Percentiles rank a stretch among this genome's conserved stretches.
Evolutionary conservation across 2,329 filamentous ascomycete species (phyloP).

Genomic region (Pseudocercospora fuligena): DNA sequence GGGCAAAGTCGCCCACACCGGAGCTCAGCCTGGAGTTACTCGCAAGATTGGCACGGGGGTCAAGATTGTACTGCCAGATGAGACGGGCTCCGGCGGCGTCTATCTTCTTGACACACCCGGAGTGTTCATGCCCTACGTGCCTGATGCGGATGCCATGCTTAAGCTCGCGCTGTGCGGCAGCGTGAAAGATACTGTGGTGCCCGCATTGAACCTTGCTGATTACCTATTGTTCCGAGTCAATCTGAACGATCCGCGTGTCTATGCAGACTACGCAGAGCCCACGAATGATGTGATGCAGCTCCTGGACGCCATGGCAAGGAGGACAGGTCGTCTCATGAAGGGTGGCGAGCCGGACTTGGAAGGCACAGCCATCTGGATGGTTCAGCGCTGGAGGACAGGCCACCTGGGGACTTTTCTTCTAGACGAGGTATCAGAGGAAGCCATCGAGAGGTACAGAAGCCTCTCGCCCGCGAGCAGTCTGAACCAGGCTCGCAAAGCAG

Average conservation of each 20-base stretch:
- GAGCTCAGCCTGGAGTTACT: conserved; percentile 86
- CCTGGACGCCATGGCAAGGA: conserved; percentile 70
- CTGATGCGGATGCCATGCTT: conserved; percentile 84
- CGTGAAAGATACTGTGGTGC: conserved; percentile 86
- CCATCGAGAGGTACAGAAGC: conserved; percentile 60
- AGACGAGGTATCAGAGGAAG: conserved; percentile 71
- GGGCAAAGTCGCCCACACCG: conserved; percentile 78
- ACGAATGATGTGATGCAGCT: conserved; percentile 84
- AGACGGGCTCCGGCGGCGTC: conserved; percentile 62
- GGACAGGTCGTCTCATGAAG: conserved; percentile 75
- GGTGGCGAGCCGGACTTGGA: conserved; percentile 74
- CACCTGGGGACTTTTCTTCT: conserved; percentile 76
- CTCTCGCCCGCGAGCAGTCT: conserved; percentile 58
- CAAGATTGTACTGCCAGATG: conserved; percentile 70
- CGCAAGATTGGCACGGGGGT: conserved; percentile 78
- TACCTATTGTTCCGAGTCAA: conserved; percentile 90
- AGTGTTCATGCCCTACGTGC: conserved; percentile 91
- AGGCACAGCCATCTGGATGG: conserved; percentile 75
- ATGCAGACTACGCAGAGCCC: conserved; percentile 67
- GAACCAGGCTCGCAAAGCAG: conserved; percentile 70
- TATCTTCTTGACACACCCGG: conserved; percentile 92
- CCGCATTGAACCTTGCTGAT: conserved; percentile 78
- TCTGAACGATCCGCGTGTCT: conserved; percentile 63
- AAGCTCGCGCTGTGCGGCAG: conserved; percentile 91
- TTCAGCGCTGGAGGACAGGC: conserved; percentile 82